phyloP scores from a whole-genome alignment of 202 grass and related monocot genomes.

The Brachypodium distachyon region DNA sequence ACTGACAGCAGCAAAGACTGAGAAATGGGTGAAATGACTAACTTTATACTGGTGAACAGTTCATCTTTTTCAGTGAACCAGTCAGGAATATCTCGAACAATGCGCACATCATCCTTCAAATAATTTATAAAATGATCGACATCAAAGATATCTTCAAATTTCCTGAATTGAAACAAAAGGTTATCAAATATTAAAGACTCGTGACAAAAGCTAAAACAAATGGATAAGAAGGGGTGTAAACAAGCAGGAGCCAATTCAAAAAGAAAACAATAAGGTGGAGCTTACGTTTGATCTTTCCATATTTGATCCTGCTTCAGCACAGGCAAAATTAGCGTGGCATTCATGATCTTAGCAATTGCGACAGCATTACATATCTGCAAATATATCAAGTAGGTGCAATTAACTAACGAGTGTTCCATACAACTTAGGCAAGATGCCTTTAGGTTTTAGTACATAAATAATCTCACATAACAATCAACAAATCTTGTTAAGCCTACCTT shows the following conservation, averaged over 20 bases:
- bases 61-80: constrained; percentile 97
- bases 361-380: constrained; percentile 98
- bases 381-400: not conserved
- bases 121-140: constrained; percentile 95
- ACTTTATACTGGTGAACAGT: constrained; percentile 99
- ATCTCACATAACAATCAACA: not conserved
- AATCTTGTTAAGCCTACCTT: not conserved
- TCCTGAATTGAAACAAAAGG: constrained; percentile 50
- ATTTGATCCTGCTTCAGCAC: constrained; percentile 99
- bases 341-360: constrained; percentile 98
- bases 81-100: constrained; percentile 86
- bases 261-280: not conserved
- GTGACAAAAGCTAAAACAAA: not conserved
- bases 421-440: not conserved
- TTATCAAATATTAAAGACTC: not conserved
- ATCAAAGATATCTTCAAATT: constrained; percentile 98
- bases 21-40: constrained; percentile 9
- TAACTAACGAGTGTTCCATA: not conserved
- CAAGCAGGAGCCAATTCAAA: not conserved
- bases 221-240: not conserved
- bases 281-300: constrained; percentile 99
- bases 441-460: not conserved
- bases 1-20: not conserved
- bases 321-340: constrained; percentile 84
- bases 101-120: constrained; percentile 93